Evolutionary conservation across 2,329 filamentous ascomycete genomes (phyloP), one percentile per base, ranked within the genome.

Genomic region (Aspergillus sp.): DNA sequence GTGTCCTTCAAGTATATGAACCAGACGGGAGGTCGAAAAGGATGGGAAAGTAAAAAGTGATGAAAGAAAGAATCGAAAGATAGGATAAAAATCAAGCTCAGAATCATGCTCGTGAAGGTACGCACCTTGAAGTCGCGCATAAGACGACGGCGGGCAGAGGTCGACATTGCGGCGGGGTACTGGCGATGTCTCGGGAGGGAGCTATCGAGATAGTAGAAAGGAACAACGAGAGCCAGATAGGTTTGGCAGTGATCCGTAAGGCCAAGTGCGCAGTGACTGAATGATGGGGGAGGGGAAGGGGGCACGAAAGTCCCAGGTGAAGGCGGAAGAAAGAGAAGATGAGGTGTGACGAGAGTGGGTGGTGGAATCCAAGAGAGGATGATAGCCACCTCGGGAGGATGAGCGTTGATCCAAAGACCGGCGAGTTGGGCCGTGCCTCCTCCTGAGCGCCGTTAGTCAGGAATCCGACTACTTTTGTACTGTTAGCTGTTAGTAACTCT

Each of bases 71-170:
- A 10, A 19, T 11, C 17, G 4, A 19, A 19, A 42, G 6, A n/a
- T 42, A 49, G 38, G 30, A 27, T 17, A 50, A 42, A 17, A 6
- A 30, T 7, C 21, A 44, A 27, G 32, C n/a, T 17, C n/a, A 11
- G 8, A 42, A 19, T 8, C 23, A 10, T 27, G 52, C 36, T 54
- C 15, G 32, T 11, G n/a, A 30, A 32, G 11, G 13, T 38, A 42
- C 86, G 62, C 77, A 96, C 92, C 90, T 98, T 98, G 86, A 98
- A 98, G 83, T 98, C 95, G 77, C 95, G 91, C 95, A 99, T 98
- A 78, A 99, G 84, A 75, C 95, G 92, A 76, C 95, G 91, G 76
- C 95, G 90, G 69, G 95, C 95, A 69, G 94, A 90, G 65, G 95
- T 98, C 71, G 94, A 98, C 94, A 91, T 92, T 69, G 67, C 80